These are phyloP conservation scores for Saturnispora ahearnii DNA, from an alignment of 805 yeast genomes.

Conservation along the genomic window DNA sequence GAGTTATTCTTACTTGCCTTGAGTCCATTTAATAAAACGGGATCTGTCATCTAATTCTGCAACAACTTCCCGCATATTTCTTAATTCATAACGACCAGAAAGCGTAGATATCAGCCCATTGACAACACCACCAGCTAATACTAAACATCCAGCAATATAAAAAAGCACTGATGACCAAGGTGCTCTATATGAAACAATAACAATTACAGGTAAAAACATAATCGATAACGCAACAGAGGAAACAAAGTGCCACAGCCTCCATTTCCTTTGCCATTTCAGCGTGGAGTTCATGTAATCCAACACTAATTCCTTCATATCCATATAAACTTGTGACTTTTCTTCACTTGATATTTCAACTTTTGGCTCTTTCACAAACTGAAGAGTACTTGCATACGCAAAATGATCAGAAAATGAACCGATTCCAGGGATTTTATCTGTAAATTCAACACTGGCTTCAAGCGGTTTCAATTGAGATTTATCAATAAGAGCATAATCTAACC, in stretches of 20 bases:
- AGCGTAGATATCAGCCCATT: constrained; percentile 72
- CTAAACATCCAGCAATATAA: constrained; percentile 42
- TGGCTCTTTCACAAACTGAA: constrained; percentile 18
- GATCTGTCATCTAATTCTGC: constrained; percentile 44
- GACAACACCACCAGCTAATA: constrained; percentile 57
- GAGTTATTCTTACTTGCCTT: neutral
- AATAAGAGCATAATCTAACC: constrained; percentile 83
- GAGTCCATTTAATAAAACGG: constrained; percentile 7
- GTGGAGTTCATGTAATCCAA: constrained; percentile 40
- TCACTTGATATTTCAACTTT: neutral
- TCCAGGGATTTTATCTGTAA: constrained; percentile 57
- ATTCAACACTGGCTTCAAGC: constrained; percentile 56
- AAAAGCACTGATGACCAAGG: constrained; percentile 64
- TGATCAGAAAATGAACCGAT: constrained; percentile 86
- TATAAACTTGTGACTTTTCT: constrained; percentile 30
- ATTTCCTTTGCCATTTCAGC: constrained; percentile 46
- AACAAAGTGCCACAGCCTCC: constrained; percentile 61
- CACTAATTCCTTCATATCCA: constrained; percentile 41
- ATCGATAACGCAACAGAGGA: constrained; percentile 43
- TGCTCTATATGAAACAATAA: constrained; percentile 47
- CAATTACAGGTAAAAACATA: constrained; percentile 44
- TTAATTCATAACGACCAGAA: constrained; percentile 70
- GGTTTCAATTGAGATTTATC: constrained; percentile 49
- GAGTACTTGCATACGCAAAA: constrained; percentile 61
- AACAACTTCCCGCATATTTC: constrained; percentile 71